These are phyloP conservation scores for Priceomyces melissophilus DNA, from an alignment of 805 yeast species.

Conservation along the genomic window DNA sequence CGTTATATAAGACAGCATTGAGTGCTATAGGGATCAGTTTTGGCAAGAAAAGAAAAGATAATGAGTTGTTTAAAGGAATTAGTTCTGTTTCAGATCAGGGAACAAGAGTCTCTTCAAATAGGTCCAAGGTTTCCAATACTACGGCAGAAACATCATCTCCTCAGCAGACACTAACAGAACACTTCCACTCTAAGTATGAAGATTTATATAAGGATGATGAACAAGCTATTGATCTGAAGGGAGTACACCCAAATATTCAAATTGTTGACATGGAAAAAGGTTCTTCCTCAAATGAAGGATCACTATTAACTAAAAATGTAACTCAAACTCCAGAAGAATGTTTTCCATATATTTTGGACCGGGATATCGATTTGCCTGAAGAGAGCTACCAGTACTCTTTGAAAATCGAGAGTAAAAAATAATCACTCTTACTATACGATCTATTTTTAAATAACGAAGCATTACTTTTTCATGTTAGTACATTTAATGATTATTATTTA, in stretches of 20 bases:
- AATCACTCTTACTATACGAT: neutral
- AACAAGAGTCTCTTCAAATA: slow-evolving; percentile 9
- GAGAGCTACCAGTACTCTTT: slow-evolving; percentile 13
- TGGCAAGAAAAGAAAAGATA: neutral
- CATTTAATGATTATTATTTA: neutral
- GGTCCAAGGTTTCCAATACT: slow-evolving; percentile 11
- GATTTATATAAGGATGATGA: slow-evolving; percentile 10
- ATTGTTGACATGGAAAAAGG: slow-evolving; percentile 8
- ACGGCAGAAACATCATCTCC: slow-evolving; percentile 5
- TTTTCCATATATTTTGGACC: slow-evolving; percentile 3
- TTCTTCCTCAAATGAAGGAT: neutral
- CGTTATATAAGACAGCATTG: slow-evolving; percentile 16
- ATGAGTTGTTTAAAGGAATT: slow-evolving; percentile 2
- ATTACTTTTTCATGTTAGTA: too few relatives aligned
- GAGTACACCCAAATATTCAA: slow-evolving; percentile 2
- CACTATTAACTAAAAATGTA: neutral
- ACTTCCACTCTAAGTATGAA: slow-evolving; percentile 11
- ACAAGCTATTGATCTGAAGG: neutral
- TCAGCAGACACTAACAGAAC: slow-evolving; percentile 12
- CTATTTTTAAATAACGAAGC: too few relatives aligned
- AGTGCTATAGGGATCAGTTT: slow-evolving; percentile 4
- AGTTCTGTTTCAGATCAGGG: slow-evolving; percentile 3
- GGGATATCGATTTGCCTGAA: slow-evolving; percentile 3
- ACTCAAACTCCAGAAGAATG: neutral
- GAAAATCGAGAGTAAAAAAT: slow-evolving; percentile 10